Evolutionary conservation across 164 flowering plant genomes (phyloP).

Genomic region (Macadamia tetraphylla): DNA sequence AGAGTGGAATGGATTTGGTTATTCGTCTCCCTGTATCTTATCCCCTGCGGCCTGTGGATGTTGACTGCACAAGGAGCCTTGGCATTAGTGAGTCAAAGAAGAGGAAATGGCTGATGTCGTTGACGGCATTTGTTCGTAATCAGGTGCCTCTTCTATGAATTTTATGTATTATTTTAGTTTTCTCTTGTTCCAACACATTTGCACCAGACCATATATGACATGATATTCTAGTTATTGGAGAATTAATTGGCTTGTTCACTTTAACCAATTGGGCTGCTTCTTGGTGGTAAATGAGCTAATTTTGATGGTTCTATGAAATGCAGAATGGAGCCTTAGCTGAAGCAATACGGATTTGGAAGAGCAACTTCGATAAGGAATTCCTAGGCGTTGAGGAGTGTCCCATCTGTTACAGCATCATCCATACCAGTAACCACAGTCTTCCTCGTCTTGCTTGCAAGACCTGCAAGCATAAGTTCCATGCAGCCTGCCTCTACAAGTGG

Average conservation of each 20-base stretch:
- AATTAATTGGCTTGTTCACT: not conserved
- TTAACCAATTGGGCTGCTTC: not conserved
- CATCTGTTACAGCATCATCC: constrained; percentile 95
- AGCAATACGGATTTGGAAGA: constrained; percentile 84
- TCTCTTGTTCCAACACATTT: not conserved
- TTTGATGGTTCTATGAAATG: constrained; percentile 12
- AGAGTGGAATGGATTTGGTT: constrained; percentile 90
- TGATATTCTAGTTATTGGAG: not conserved
- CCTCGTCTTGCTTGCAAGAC: constrained; percentile 97
- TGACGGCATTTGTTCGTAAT: constrained; percentile 84
- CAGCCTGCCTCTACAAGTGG: constrained; percentile 97
- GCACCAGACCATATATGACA: not conserved
- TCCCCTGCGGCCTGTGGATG: constrained; percentile 84
- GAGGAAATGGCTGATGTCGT: constrained; percentile 91
- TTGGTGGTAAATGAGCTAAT: not conserved
- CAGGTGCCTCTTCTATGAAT: constrained; percentile 50
- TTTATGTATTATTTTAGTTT: not conserved
- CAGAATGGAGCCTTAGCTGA: constrained; percentile 96
- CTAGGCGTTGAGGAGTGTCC: constrained; percentile 99
- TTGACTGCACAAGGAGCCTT: constrained; percentile 77
- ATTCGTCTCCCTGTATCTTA: constrained; percentile 88
- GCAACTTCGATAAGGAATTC: constrained; percentile 88
- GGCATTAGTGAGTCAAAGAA: constrained; percentile 91
- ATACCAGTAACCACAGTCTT: constrained; percentile 70
- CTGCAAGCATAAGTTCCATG: constrained; percentile 96